Evolutionary conservation across 2,329 filamentous ascomycete genomes (phyloP).

Genomic region (Ploettnerulaceae sp.): DNA sequence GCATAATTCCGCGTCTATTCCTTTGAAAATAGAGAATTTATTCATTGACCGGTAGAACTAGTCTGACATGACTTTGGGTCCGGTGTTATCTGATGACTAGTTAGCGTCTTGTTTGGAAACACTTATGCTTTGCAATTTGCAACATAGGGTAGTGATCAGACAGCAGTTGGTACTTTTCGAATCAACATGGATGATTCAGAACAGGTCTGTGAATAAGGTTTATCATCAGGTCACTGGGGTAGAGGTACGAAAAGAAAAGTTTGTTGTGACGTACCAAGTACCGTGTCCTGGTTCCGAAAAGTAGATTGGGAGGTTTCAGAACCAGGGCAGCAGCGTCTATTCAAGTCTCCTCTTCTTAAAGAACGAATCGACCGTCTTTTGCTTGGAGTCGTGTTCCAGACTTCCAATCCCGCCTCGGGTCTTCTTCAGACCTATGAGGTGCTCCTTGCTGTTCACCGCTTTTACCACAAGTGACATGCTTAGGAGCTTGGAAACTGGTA

Average conservation of each 20-base stretch:
- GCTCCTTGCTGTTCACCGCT: conserved; percentile 63
- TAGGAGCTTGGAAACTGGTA: conserved; percentile 18
- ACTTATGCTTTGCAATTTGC: not conserved
- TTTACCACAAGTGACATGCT: conserved; percentile 50
- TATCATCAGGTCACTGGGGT: conserved; percentile 59
- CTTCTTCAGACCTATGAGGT: conserved; percentile 70
- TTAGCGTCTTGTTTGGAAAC: conserved; percentile 6
- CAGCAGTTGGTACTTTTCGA: conserved; percentile 73
- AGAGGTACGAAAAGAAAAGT: conserved; percentile 20
- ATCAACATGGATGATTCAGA: conserved; percentile 68
- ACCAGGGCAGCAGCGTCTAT: conserved; percentile 8
- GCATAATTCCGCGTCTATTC: no score
- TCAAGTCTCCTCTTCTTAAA: conserved; percentile 54
- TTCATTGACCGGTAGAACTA: not conserved
- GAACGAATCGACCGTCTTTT: conserved; percentile 72
- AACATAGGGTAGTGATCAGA: conserved; percentile 50
- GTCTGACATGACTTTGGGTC: no score
- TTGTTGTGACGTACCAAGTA: conserved; percentile 38
- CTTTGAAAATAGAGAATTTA: no score
- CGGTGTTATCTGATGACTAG: not conserved
- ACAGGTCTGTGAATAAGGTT: conserved; percentile 76
- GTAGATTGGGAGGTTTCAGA: not conserved
- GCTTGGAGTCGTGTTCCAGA: conserved; percentile 66
- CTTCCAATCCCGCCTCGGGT: conserved; percentile 81
- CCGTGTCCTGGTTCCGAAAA: not conserved